Evolutionary conservation across 148 eudicot genomes (phyloP).

Genomic region (Camellia lanceoleosa): DNA sequence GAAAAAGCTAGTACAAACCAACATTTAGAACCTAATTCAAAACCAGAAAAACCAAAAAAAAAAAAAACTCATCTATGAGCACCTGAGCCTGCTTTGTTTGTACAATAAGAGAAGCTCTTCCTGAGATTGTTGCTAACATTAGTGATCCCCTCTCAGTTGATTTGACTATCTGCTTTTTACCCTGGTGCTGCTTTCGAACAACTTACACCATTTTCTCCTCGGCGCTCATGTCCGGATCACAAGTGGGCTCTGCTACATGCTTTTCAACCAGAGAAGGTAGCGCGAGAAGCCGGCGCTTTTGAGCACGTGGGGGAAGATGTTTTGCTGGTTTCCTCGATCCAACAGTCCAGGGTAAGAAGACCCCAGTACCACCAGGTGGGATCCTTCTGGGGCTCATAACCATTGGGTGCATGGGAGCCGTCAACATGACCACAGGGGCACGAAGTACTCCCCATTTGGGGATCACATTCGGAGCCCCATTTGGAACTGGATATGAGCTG

Average conservation of each 20-base stretch:
- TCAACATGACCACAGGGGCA: constrained; percentile 64
- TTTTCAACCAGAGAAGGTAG: constrained; percentile 36
- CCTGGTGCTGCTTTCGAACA: constrained; percentile 18
- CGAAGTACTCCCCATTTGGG: constrained; percentile 68
- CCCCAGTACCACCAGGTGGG: constrained; percentile 79
- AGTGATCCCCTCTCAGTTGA: constrained; percentile 1
- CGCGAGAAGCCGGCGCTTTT: constrained; percentile 51
- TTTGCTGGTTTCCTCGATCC: constrained; percentile 61
- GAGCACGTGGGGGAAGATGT: constrained; percentile 93
- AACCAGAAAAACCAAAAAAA: constrained; percentile 4
- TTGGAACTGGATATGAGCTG: constrained; percentile 35
- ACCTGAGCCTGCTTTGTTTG: constrained; percentile 21
- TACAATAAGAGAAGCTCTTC: constrained; percentile 21
- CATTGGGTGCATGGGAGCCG: constrained; percentile 53
- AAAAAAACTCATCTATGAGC: constrained; percentile 22
- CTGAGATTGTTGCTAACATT: constrained; percentile 26
- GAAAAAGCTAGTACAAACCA: constrained; percentile 22
- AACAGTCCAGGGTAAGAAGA: constrained; percentile 82
- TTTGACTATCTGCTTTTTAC: neutral
- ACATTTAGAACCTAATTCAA: constrained; percentile 28
- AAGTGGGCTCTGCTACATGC: constrained; percentile 37
- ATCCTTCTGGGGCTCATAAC: constrained; percentile 48
- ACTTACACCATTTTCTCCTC: constrained; percentile 33
- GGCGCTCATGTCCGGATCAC: constrained; percentile 44
- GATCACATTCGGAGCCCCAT: constrained; percentile 34